Evolutionary conservation across 345 rosid genomes (phyloP).

Genomic region (Linum tenue): DNA sequence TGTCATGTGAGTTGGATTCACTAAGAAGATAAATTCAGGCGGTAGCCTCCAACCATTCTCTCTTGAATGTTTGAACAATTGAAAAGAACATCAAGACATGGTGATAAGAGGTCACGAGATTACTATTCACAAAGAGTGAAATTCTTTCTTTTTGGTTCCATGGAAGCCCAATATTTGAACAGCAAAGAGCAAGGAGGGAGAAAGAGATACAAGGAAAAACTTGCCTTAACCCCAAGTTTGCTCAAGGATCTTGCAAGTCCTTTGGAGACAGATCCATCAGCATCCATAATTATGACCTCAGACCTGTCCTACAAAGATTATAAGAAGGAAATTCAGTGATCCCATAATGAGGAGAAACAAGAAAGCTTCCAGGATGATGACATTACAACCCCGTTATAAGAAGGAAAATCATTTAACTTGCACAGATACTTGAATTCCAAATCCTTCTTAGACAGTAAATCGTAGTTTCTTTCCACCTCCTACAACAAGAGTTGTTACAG

Average conservation of each 20-base stretch:
- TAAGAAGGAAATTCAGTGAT: slow-evolving; percentile 30
- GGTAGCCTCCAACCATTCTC: neutral
- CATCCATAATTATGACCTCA: slow-evolving; percentile 89
- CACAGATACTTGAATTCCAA: too few relatives aligned
- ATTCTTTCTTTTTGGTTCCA: neutral
- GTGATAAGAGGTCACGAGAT: too few relatives aligned
- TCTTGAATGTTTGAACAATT: too few relatives aligned
- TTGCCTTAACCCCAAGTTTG: slow-evolving; percentile 74
- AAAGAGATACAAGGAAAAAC: slow-evolving; percentile 12
- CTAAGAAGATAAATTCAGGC: neutral
- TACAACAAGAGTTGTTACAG: too few relatives aligned
- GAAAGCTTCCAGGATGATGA: neutral
- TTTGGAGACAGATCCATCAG: slow-evolving; percentile 75
- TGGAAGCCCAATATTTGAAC: too few relatives aligned
- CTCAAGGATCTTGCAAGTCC: slow-evolving; percentile 86
- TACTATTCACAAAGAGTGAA: too few relatives aligned
- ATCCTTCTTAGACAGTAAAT: too few relatives aligned
- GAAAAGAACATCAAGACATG: too few relatives aligned
- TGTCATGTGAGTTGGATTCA: neutral
- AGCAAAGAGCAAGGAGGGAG: neutral
- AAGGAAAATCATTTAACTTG: neutral
- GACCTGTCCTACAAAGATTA: slow-evolving; percentile 87
- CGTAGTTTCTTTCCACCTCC: too few relatives aligned
- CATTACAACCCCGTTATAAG: neutral
- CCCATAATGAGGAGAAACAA: neutral